Evolutionary conservation across 164 flowering plant species (phyloP).

Genomic region (Vitis amurensis): DNA sequence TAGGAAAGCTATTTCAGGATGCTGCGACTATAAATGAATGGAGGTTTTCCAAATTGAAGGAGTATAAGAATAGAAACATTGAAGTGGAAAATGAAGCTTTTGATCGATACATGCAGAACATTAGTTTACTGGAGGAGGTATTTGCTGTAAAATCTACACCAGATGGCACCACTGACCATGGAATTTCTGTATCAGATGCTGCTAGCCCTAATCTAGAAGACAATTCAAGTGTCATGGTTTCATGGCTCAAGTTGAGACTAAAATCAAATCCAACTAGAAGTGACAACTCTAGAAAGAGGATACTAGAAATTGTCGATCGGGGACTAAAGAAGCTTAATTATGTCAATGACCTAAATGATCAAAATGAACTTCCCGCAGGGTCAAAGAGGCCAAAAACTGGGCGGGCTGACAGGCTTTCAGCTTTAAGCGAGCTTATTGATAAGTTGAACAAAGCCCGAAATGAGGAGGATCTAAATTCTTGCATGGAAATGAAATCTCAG

Average conservation of each 20-base stretch:
- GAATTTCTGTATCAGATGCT: slow-evolving; percentile 5
- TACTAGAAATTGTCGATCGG: slow-evolving; percentile 45
- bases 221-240: slow-evolving; percentile 18
- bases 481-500: slow-evolving; percentile 53
- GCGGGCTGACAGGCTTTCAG: slow-evolving; percentile 35
- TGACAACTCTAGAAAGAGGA: slow-evolving; percentile 47
- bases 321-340: slow-evolving; percentile 57
- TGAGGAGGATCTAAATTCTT: slow-evolving; percentile 71
- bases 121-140: slow-evolving; percentile 69
- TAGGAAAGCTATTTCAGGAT: slow-evolving; percentile 53
- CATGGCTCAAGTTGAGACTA: slow-evolving; percentile 45
- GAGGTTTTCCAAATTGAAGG: slow-evolving; percentile 89
- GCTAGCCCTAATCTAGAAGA: slow-evolving; percentile 23
- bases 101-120: slow-evolving; percentile 82
- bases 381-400: slow-evolving; percentile 29
- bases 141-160: slow-evolving; percentile 40
- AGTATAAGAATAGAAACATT: slow-evolving; percentile 61
- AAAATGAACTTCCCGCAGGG: slow-evolving; percentile 25
- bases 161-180: slow-evolving; percentile 32
- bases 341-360: slow-evolving; percentile 22
- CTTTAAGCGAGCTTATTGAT: slow-evolving; percentile 57
- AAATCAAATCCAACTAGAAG: slow-evolving; percentile 51
- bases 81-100: slow-evolving; percentile 92
- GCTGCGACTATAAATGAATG: slow-evolving; percentile 82
- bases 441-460: slow-evolving; percentile 74